Percentiles rank a stretch among this genome's conserved stretches.
Conservation (phyloP, 2,329 filamentous ascomycete species). For the Ophiostoma sp. region DNA sequence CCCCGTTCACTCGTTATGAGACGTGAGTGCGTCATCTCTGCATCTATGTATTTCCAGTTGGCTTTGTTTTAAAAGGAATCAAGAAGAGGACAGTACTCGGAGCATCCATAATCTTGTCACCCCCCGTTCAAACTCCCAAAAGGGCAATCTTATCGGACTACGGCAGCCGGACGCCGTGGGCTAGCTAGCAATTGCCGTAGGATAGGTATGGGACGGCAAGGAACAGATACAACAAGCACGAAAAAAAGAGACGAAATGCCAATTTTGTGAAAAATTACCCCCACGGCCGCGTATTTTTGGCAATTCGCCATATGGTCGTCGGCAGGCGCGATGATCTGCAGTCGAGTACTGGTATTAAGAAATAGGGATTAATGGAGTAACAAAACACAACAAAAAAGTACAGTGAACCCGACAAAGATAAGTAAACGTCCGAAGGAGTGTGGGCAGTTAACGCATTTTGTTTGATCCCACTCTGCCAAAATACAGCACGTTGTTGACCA, state of each 20-base stretch:
- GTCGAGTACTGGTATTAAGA: not conserved
- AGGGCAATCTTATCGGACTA: not conserved
- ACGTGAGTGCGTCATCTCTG: not conserved
- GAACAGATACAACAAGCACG: not conserved
- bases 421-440: not conserved
- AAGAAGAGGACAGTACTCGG: no score
- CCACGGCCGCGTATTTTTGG: not conserved
- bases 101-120: not conserved
- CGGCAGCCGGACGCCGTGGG: not conserved
- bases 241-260: not conserved
- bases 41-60: not conserved
- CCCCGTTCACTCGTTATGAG: constrained; percentile 12
- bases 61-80: no score
- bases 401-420: not conserved
- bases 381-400: not conserved
- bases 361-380: not conserved
- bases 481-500: not conserved
- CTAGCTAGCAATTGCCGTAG: not conserved
- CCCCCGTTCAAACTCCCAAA: not conserved
- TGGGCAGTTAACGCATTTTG: not conserved
- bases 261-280: not conserved
- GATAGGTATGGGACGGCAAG: not conserved
- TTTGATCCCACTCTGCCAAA: not conserved
- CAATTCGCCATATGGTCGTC: not conserved
- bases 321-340: not conserved